phyloP scores from a whole-genome alignment of 768 basidiomycete genomes.

The Hygrophorus pudorinus region DNA sequence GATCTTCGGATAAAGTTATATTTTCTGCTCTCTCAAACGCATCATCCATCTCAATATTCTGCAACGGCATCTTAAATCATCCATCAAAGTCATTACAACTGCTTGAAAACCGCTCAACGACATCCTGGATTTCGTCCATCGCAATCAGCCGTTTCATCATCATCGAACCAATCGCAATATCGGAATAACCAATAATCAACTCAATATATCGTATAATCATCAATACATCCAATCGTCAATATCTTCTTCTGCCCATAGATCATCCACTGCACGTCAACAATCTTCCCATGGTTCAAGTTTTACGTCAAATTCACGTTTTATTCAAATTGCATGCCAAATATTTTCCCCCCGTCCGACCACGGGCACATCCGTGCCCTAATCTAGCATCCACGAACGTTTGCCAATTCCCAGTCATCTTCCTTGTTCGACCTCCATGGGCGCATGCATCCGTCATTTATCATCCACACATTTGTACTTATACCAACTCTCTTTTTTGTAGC shows the following conservation, averaged over 20 bases:
- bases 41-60: conserved; percentile 4
- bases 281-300: not conserved
- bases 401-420: no score
- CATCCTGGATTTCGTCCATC: not conserved
- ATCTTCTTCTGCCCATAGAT: not conserved
- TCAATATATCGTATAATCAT: conserved; percentile 6
- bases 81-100: conserved; percentile 10
- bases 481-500: no score
- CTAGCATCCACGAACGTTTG: no score
- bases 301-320: not conserved
- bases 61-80: conserved; percentile 24
- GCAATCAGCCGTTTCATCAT: not conserved
- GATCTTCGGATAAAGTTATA: not conserved
- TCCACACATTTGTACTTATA: no score
- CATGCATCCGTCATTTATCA: no score
- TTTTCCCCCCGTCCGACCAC: not conserved
- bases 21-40: not conserved
- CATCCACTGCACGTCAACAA: not conserved
- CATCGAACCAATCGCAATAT: conserved; percentile 6
- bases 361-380: not conserved
- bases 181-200: conserved; percentile 2
- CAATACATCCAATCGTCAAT: conserved; percentile 2
- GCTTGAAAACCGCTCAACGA: not conserved
- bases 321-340: not conserved
- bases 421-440: no score